phyloP scores from a whole-genome alignment of 1,284 basidiomycete genomes.

The Phellopilus nigrolimitatus region DNA sequence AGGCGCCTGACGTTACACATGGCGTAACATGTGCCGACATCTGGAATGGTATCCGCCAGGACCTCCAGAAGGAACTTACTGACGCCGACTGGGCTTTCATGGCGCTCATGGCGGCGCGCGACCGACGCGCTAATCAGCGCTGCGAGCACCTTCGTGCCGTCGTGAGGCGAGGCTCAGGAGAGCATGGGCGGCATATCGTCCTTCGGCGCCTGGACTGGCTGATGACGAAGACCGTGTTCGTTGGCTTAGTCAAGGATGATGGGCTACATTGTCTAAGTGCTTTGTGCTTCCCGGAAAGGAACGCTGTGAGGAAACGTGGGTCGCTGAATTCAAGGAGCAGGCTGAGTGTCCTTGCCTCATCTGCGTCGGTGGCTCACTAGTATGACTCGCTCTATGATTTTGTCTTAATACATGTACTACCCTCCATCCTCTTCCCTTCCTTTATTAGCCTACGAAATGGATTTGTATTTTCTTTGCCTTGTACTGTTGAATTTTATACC shows the following conservation, averaged over 20 bases:
- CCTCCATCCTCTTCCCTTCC: too few species aligned
- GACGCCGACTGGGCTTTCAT: constrained; percentile 42
- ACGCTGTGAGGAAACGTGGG: constrained; percentile 35
- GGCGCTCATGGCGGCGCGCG: neutral
- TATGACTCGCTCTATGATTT: neutral
- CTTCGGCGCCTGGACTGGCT: constrained; percentile 48
- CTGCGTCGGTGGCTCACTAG: too few species aligned
- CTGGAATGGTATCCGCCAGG: constrained; percentile 46
- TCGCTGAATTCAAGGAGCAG: constrained; percentile 30
- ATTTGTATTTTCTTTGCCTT: too few species aligned
- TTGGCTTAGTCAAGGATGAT: constrained; percentile 53
- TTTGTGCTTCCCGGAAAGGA: constrained; percentile 41
- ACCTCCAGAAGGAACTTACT: constrained; percentile 45
- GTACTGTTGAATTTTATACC: too few species aligned
- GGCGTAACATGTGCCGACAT: constrained; percentile 44
- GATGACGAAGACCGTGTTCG: constrained; percentile 49
- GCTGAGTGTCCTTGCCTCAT: too few species aligned
- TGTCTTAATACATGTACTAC: too few species aligned
- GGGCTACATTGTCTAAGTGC: constrained; percentile 38
- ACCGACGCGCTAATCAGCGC: neutral
- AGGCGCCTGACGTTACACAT: constrained; percentile 20
- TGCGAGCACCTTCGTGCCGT: neutral
- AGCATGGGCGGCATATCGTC: neutral
- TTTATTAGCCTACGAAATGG: too few species aligned
- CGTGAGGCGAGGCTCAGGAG: too few species aligned